phyloP scores from a whole-genome alignment of 129 eudicot species.

The Chrysanthemum makinoi region DNA sequence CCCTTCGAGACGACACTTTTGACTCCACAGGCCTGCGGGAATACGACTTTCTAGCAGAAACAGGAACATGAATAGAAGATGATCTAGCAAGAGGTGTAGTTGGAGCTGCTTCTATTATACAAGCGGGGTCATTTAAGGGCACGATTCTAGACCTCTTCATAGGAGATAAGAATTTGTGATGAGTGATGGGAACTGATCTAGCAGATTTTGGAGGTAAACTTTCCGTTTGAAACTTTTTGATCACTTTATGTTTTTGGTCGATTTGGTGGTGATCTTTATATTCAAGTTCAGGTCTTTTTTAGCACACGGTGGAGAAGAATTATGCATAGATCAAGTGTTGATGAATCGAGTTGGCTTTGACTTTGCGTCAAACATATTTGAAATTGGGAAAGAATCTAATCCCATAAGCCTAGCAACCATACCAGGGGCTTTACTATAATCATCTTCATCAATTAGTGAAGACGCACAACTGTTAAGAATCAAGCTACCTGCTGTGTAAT shows the following conservation, averaged over 20 bases:
- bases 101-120: constrained; percentile 70
- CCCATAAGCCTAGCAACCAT: constrained; percentile 97
- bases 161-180: constrained; percentile 69
- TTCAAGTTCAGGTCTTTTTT: constrained; percentile 14
- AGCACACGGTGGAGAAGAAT: not conserved
- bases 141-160: constrained; percentile 44
- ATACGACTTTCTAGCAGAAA: constrained; percentile 41
- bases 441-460: constrained; percentile 69
- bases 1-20: constrained; percentile 37
- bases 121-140: constrained; percentile 55
- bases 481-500: constrained; percentile 42
- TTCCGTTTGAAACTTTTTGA: constrained; percentile 71
- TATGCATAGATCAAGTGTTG: constrained; percentile 35
- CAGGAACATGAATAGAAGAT: constrained; percentile 58
- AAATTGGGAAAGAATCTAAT: constrained; percentile 68
- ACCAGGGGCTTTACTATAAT: constrained; percentile 59
- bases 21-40: constrained; percentile 48
- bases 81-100: constrained; percentile 43
- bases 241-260: constrained; percentile 45
- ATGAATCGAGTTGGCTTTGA: constrained; percentile 42
- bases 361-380: constrained; percentile 41
- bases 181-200: constrained; percentile 66
- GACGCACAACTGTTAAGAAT: constrained; percentile 65
- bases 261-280: constrained; percentile 30
- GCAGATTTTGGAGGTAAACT: constrained; percentile 74